Evolutionary conservation across 73 alveolate species (phyloP).

Genomic region (Tetrahymena elliotti): DNA sequence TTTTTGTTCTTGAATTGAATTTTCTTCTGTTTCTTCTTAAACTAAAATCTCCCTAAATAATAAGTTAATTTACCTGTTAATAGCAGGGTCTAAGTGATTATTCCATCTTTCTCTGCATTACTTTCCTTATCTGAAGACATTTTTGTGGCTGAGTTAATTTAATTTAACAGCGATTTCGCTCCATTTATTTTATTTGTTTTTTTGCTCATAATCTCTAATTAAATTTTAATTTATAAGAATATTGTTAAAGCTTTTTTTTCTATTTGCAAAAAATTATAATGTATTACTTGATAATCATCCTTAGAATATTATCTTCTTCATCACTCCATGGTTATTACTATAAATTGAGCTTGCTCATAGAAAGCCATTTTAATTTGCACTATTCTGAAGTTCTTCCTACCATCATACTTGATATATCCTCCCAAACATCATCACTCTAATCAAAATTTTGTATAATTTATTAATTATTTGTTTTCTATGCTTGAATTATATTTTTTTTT

Average conservation of each 20-base stretch:
- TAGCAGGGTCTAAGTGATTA: constrained; percentile 33
- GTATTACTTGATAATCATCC: neutral
- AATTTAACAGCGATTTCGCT: constrained; percentile 40
- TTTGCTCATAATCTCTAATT: constrained; percentile 18
- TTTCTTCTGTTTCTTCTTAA: neutral
- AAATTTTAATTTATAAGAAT: neutral
- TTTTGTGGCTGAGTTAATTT: constrained; percentile 5
- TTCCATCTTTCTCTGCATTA: constrained; percentile 44
- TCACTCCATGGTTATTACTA: constrained; percentile 36
- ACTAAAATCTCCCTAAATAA: neutral
- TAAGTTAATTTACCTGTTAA: constrained; percentile 3
- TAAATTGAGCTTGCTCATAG: constrained; percentile 17
- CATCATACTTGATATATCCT: constrained; percentile 19
- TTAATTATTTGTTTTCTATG: neutral
- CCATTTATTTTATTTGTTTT: constrained; percentile 32
- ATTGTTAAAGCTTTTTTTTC: neutral
- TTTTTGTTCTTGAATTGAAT: neutral
- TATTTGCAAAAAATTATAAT: neutral
- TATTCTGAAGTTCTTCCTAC: constrained; percentile 33
- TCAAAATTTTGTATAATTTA: neutral
- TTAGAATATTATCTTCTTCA: constrained; percentile 27
- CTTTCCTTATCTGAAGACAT: constrained; percentile 29
- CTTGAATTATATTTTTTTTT: no score
- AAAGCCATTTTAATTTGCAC: constrained; percentile 36
- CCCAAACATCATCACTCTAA: constrained; percentile 33